A percentile compares a stretch with the other conserved stretches of the same genome.
Conservation (phyloP, 495 filamentous ascomycete genomes). For the Penicillium maclennaniae region DNA sequence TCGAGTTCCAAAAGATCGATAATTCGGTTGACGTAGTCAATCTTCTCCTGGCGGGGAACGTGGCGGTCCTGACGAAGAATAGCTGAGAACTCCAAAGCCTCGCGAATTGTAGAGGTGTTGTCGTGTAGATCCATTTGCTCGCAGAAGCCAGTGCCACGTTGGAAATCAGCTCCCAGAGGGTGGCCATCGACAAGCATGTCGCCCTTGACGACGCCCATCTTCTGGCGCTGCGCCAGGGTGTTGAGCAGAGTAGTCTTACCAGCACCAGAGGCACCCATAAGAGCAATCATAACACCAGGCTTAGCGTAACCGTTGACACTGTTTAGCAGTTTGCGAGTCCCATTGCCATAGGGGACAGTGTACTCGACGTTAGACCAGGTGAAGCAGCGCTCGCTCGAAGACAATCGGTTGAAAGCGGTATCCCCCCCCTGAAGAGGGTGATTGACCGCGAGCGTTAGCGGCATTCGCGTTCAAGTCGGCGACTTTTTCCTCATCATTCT, state of each 20-base stretch:
- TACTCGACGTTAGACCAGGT: conserved; percentile 74
- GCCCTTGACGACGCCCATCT: conserved; percentile 64
- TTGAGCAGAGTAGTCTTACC: conserved; percentile 78
- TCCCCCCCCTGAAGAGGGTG: conserved; percentile 35
- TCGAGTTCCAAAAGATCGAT: conserved; percentile 55
- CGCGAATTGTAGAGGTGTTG: conserved; percentile 58
- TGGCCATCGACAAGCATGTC: conserved; percentile 78
- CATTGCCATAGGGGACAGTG: conserved; percentile 67
- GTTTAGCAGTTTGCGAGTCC: conserved; percentile 67
- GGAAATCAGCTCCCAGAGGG: conserved; percentile 64
- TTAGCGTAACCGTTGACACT: conserved; percentile 72
- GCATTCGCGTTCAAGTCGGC: conserved; percentile 30
- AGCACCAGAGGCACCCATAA: conserved; percentile 83
- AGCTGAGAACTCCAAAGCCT: conserved; percentile 65
- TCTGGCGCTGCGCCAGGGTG: conserved; percentile 72
- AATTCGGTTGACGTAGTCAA: conserved; percentile 60
- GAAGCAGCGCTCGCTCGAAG: conserved; percentile 64
- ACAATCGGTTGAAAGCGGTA: conserved; percentile 50
- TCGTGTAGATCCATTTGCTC: conserved; percentile 87
- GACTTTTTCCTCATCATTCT: conserved; percentile 46
- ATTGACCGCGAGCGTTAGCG: conserved; percentile 44
- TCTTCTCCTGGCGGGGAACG: conserved; percentile 49
- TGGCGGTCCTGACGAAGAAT: conserved; percentile 56
- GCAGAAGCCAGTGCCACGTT: conserved; percentile 78
- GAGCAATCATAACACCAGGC: conserved; percentile 73